Base-by-base conservation (phyloP, 345 rosid genomes). In the Gynandropsis gynandra region DNA sequence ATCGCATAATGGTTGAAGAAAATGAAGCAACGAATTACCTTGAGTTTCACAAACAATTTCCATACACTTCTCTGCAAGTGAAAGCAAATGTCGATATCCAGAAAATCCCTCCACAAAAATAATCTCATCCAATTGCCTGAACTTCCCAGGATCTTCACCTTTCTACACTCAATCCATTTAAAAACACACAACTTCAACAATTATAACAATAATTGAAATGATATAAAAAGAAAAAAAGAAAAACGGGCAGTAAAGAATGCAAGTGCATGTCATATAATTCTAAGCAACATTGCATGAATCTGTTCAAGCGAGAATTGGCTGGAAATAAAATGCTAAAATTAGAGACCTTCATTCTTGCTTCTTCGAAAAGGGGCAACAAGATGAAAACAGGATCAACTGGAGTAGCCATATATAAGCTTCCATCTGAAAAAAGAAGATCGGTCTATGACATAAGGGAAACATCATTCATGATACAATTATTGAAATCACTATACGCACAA, bases 331-430 rank as follows among this genome's bases (percentile, higher is more conserved):
- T 27, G 61, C 54, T 34, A 34, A 65, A 10, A 41, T 24, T 48
- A 21, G 56, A 15, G 43, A 83, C 98, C 94, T 78, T 87, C 96
- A 90, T 79, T 72, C 93, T 71, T 47, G 89, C 95, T 70, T 90
- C 82, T 47, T 87, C 85, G 8, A 87, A 90, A 46, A 80, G 55
- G 39, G 95, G 93, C 73, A 84, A 68, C 68, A 90, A 39, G 50
- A 82, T 70, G 74, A 90, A 87, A 64, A 90, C 81, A 20, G 92
- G 95, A 67, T 90, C 97, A 58, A 86, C 75, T 8, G 89, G 79
- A 50, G 88, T 81, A 55, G 95, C 95, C 65, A 70, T 65, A 68
- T 82, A 80, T 27, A 76, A 51, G 72, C 89, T 15, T 38, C 98
- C 98, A 73, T 90, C 98, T 89, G 66, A 39, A 61, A 4, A 36